These are phyloP conservation scores for Hypoxylon sp. DNA, from an alignment of 2,329 filamentous ascomycete species.

Conservation along the genomic window DNA sequence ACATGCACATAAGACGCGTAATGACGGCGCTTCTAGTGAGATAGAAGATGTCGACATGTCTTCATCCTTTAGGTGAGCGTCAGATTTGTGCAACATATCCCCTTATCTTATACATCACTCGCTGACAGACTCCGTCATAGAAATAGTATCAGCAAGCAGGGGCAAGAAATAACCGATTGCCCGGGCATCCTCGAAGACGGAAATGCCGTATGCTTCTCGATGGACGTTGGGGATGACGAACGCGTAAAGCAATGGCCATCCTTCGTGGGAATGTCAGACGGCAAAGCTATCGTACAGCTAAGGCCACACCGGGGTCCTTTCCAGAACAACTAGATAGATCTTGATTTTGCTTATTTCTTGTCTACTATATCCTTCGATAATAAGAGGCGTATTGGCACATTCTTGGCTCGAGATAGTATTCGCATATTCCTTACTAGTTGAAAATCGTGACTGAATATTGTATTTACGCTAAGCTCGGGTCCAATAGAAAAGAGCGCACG, in stretches of 20 bases:
- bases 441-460: not conserved
- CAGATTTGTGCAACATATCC: not conserved
- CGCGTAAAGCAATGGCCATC: slow-evolving; percentile 47
- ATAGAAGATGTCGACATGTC: slow-evolving; percentile 5
- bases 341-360: slow-evolving; percentile 1
- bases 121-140: slow-evolving; percentile 11
- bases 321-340: not conserved
- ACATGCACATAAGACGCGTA: slow-evolving; percentile 6
- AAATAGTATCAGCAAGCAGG: slow-evolving; percentile 35
- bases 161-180: slow-evolving; percentile 25
- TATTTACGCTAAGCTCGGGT: not conserved
- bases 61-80: slow-evolving; percentile 30
- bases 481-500: slow-evolving; percentile 3
- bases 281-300: slow-evolving; percentile 44
- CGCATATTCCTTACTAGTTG: not conserved
- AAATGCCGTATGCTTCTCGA: slow-evolving; percentile 38
- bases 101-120: not conserved
- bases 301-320: slow-evolving; percentile 24
- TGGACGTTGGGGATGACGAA: slow-evolving; percentile 48
- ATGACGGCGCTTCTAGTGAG: slow-evolving; percentile 4
- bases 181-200: slow-evolving; percentile 25
- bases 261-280: slow-evolving; percentile 43
- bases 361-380: not conserved
- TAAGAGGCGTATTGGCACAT: not conserved
- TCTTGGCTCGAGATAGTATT: not conserved